Percentiles rank a stretch among this genome's conserved stretches.
Conservation (phyloP, 495 filamentous ascomycete species). For the Penicillium simplicissimum region DNA sequence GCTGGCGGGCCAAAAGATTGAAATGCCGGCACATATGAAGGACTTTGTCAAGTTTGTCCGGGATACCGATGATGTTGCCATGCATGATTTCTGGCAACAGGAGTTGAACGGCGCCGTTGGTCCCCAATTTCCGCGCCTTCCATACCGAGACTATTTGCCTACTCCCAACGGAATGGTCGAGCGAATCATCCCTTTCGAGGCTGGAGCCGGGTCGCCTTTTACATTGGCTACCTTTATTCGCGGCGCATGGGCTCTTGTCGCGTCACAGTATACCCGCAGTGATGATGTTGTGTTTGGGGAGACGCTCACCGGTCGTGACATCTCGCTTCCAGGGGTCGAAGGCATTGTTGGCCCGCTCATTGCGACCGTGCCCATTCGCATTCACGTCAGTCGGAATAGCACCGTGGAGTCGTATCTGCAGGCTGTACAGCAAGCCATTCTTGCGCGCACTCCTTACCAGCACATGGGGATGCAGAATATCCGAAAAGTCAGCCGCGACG, state of each 20-base stretch:
- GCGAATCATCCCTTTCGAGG: constrained; percentile 47
- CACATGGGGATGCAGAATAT: constrained; percentile 73
- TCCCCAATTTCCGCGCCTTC: constrained; percentile 58
- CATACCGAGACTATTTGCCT: constrained; percentile 55
- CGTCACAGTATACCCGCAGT: constrained; percentile 52
- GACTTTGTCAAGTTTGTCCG: constrained; percentile 47
- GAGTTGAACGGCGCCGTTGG: constrained; percentile 53
- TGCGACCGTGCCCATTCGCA: constrained; percentile 63
- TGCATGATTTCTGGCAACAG: constrained; percentile 45
- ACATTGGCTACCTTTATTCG: constrained; percentile 62
- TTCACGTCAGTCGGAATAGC: constrained; percentile 35
- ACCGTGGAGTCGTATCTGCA: constrained; percentile 40
- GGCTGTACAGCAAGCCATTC: constrained; percentile 52
- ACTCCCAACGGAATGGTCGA: constrained; percentile 53
- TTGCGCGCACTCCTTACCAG: constrained; percentile 59
- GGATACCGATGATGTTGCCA: constrained; percentile 35
- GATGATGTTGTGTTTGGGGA: constrained; percentile 61
- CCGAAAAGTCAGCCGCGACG: constrained; percentile 58
- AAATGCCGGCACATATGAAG: constrained; percentile 34
- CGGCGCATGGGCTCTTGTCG: constrained; percentile 61
- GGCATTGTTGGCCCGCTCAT: constrained; percentile 58
- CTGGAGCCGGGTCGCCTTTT: constrained; percentile 37
- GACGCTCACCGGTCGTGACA: constrained; percentile 55
- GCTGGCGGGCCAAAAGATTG: constrained; percentile 24
- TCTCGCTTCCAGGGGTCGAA: constrained; percentile 47